A percentile compares a stretch with the other conserved stretches of the same genome.
Evolutionary conservation across 495 filamentous ascomycete genomes (phyloP).

Genomic region (Aspergillus haitiensis): DNA sequence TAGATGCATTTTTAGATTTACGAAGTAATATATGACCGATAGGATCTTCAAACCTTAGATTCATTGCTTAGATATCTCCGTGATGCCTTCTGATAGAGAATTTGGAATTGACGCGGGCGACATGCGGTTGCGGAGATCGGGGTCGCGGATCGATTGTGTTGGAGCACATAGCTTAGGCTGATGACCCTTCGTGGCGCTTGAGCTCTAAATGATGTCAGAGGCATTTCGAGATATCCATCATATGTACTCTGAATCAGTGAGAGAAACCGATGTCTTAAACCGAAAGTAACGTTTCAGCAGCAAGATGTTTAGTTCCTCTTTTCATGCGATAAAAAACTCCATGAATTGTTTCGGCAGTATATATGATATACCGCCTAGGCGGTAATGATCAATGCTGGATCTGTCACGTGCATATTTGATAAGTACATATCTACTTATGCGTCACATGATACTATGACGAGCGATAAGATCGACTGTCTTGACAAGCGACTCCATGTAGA

Average conservation of each 20-base stretch:
- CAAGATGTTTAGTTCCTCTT: too few species aligned
- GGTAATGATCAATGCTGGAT: too few species aligned
- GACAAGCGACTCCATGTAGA: too few species aligned
- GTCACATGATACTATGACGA: too few species aligned
- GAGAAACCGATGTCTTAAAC: background rate
- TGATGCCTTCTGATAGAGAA: background rate
- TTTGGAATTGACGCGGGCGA: background rate
- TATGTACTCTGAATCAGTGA: constrained; percentile 12
- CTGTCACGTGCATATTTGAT: too few species aligned
- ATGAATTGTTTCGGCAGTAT: too few species aligned
- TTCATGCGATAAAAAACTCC: too few species aligned
- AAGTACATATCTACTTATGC: too few species aligned
- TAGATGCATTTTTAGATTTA: constrained; percentile 4
- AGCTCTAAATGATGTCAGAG: constrained; percentile 31
- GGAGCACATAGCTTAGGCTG: constrained; percentile 11
- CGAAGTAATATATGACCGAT: background rate
- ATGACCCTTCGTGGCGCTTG: constrained; percentile 25
- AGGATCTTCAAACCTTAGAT: constrained; percentile 18
- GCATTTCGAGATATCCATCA: constrained; percentile 25
- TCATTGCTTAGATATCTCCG: constrained; percentile 14
- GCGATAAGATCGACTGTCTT: too few species aligned
- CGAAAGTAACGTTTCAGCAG: background rate
- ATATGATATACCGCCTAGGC: too few species aligned
- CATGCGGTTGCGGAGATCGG: constrained; percentile 5
- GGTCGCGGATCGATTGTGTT: constrained; percentile 10